These are phyloP conservation scores for Monosporascus sp. DNA, from an alignment of 2,329 filamentous ascomycete species.

Conservation along the genomic window DNA sequence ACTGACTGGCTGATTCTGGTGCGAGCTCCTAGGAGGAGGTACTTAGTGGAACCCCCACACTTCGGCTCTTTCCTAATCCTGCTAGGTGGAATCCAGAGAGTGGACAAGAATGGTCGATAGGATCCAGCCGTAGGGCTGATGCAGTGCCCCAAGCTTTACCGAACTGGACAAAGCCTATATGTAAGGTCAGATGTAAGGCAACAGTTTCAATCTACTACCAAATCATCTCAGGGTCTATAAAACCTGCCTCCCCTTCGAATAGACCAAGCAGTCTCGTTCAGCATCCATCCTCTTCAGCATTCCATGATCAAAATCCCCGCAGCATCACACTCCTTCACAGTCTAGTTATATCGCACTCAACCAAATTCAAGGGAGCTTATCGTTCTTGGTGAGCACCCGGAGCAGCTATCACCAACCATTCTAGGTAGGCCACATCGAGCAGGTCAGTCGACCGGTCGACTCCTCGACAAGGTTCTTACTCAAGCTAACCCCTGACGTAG, in stretches of 20 bases:
- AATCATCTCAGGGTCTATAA: background rate
- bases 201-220: background rate
- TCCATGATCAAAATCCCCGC: background rate
- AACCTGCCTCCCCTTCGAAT: background rate
- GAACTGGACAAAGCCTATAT: constrained; percentile 9
- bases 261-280: background rate
- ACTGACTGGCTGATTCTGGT: background rate
- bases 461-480: no score
- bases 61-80: background rate
- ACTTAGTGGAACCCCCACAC: background rate
- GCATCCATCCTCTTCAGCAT: background rate
- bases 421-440: no score
- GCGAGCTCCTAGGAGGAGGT: background rate
- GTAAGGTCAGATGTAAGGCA: constrained; percentile 7
- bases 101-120: constrained; percentile 7
- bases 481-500: no score
- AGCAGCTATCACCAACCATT: no score
- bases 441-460: no score
- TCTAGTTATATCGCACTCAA: background rate
- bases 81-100: background rate
- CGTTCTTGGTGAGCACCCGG: no score
- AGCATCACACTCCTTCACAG: background rate
- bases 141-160: constrained; percentile 13
- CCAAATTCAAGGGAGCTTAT: no score
- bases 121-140: constrained; percentile 20